Evolutionary conservation across 768 basidiomycete species (phyloP).

Genomic region (Heimioporus sp.): DNA sequence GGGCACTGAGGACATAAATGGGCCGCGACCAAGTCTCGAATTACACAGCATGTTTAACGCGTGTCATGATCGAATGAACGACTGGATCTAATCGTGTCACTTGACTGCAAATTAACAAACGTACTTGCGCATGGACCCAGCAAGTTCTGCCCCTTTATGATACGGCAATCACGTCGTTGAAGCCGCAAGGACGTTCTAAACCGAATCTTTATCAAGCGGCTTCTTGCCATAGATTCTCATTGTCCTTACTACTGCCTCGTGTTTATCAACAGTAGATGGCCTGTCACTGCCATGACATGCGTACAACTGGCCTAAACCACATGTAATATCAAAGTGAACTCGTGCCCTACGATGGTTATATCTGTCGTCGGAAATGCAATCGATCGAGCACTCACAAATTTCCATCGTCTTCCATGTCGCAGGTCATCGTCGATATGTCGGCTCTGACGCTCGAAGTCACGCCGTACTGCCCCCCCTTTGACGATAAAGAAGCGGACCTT

Average conservation of each 20-base stretch:
- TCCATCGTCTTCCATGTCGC: slow-evolving; percentile 25
- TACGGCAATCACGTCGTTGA: not conserved
- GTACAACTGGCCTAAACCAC: slow-evolving; percentile 29
- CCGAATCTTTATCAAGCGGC: not conserved
- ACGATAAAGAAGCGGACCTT: slow-evolving; percentile 41
- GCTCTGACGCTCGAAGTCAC: slow-evolving; percentile 27
- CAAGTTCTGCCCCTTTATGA: slow-evolving; percentile 3
- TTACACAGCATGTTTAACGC: slow-evolving; percentile 16
- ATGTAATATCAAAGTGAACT: slow-evolving; percentile 16
- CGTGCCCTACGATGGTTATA: slow-evolving; percentile 22
- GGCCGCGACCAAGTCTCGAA: slow-evolving; percentile 8
- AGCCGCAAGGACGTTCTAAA: slow-evolving; percentile 22
- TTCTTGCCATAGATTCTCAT: not conserved
- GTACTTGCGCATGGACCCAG: slow-evolving; percentile 9
- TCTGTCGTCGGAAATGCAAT: slow-evolving; percentile 21
- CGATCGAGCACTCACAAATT: slow-evolving; percentile 13
- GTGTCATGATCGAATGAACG: slow-evolving; percentile 13
- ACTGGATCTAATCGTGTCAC: not conserved
- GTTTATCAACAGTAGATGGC: slow-evolving; percentile 19
- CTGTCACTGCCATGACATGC: slow-evolving; percentile 23
- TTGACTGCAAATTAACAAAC: slow-evolving; percentile 14
- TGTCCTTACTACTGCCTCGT: slow-evolving; percentile 19
- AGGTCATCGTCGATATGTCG: slow-evolving; percentile 23
- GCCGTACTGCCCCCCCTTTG: slow-evolving; percentile 34
- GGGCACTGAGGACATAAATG: not conserved